Conservation (phyloP, 2,329 filamentous ascomycete species). For the Monosporascus sp. region DNA sequence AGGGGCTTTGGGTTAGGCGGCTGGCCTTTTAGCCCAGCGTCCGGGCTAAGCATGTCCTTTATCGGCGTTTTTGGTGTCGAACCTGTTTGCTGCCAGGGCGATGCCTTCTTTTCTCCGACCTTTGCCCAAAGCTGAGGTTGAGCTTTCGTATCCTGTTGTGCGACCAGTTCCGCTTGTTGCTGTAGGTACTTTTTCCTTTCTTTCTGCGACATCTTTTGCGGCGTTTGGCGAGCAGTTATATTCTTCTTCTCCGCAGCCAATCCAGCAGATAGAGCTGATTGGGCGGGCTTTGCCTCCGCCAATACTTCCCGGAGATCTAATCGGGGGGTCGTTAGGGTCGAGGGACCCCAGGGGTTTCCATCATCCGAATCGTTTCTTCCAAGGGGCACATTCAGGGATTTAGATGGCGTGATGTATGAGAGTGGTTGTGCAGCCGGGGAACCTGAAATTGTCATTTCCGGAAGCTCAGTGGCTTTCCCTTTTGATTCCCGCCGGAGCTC, state of each 20-base stretch:
- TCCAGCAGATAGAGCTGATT: slow-evolving; percentile 49
- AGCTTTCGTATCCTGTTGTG: slow-evolving; percentile 28
- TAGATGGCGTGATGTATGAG: slow-evolving; percentile 3
- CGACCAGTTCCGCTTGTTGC: slow-evolving; percentile 48
- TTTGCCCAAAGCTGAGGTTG: slow-evolving; percentile 39
- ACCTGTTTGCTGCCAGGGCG: slow-evolving; percentile 63
- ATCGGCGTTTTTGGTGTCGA: slow-evolving; percentile 43
- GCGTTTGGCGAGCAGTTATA: slow-evolving; percentile 29
- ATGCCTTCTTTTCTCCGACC: slow-evolving; percentile 32
- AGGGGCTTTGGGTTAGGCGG: slow-evolving; percentile 35
- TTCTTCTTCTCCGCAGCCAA: slow-evolving; percentile 47
- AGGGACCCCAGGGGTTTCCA: slow-evolving; percentile 43
- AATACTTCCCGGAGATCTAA: slow-evolving; percentile 75
- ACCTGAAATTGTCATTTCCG: slow-evolving; percentile 6
- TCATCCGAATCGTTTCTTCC: slow-evolving; percentile 13
- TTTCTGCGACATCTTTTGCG: slow-evolving; percentile 76
- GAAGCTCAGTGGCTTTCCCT: slow-evolving; percentile 26
- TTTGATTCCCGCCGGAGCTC: slow-evolving; percentile 34
- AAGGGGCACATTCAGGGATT: slow-evolving; percentile 4
- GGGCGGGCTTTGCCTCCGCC: slow-evolving; percentile 45
- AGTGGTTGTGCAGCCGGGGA: slow-evolving; percentile 6
- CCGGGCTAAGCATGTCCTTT: slow-evolving; percentile 39
- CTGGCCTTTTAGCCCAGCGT: slow-evolving; percentile 23
- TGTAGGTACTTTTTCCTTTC: slow-evolving; percentile 82
- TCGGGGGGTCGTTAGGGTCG: slow-evolving; percentile 53